Conservation (phyloP, 1,139 yeast genomes). For the Candida tunisiensis region DNA sequence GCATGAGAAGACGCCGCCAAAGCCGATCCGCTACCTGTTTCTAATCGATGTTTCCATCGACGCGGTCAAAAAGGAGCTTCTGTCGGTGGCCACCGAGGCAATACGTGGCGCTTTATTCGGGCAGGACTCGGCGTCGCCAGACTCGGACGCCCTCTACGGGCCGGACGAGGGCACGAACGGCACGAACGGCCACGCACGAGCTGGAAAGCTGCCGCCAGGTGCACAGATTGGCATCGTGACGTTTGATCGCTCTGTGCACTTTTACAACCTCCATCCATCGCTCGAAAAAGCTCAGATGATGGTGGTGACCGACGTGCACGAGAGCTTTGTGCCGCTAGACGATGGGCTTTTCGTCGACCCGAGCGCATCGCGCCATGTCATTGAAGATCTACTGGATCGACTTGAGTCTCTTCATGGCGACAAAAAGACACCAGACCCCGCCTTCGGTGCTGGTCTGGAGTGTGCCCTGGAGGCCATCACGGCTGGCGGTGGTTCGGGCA, state of each 20-base stretch:
- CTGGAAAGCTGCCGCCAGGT: conserved; percentile 23
- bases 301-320: conserved; percentile 56
- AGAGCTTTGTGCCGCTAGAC: conserved; percentile 67
- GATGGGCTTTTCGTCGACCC: conserved; percentile 77
- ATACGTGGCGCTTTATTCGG: conserved; percentile 40
- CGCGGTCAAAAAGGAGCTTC: conserved; percentile 45
- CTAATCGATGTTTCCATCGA: conserved; percentile 59
- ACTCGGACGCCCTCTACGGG: conserved; percentile 6
- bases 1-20: conserved; percentile 24
- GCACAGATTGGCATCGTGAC: conserved; percentile 55
- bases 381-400: conserved; percentile 50
- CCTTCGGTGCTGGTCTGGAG: conserved; percentile 65
- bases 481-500: conserved; percentile 53
- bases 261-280: conserved; percentile 47
- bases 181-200: too few relatives aligned
- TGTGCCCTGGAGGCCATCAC: conserved; percentile 53
- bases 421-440: conserved; percentile 44
- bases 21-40: conserved; percentile 54
- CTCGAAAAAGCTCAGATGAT: conserved; percentile 47
- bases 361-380: conserved; percentile 38
- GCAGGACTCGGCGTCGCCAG: too few relatives aligned
- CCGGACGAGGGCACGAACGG: conserved; percentile 17
- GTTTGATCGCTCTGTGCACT: conserved; percentile 58
- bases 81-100: conserved; percentile 56
- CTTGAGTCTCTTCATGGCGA: conserved; percentile 33